Percentiles rank a stretch among this genome's conserved stretches.
Conservation (phyloP, 2,329 filamentous ascomycete genomes). For the Phialemonium atrogriseum region DNA sequence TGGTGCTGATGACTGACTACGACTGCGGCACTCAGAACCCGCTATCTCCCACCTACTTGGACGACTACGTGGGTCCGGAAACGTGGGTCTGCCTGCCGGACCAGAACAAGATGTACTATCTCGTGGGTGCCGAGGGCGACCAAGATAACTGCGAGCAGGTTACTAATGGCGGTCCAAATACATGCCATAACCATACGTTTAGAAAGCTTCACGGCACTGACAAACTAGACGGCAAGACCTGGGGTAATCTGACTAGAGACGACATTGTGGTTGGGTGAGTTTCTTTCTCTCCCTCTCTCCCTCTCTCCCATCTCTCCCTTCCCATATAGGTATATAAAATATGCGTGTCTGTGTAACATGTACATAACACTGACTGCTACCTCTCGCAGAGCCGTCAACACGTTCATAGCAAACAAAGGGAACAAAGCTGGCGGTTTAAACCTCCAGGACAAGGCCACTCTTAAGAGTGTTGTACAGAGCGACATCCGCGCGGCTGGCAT, state of each 20-base stretch:
- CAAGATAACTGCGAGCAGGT: background rate
- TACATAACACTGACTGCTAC: background rate
- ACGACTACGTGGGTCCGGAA: background rate
- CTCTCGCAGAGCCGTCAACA: background rate
- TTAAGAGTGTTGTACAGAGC: background rate
- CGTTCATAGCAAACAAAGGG: background rate
- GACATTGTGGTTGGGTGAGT: background rate
- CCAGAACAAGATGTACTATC: background rate
- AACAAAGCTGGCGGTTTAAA: background rate
- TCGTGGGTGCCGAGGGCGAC: background rate
- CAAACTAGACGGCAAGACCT: too few relatives aligned
- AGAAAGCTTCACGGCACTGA: too few relatives aligned
- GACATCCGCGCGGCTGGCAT: background rate
- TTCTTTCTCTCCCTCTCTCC: background rate
- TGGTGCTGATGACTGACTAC: background rate
- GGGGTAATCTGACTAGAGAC: too few relatives aligned
- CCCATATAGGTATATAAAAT: background rate
- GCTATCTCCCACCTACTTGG: background rate
- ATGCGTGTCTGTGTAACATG: too few relatives aligned
- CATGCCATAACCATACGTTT: background rate
- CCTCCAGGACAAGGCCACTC: background rate
- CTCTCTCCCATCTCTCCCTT: too few relatives aligned
- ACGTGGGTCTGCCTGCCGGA: background rate
- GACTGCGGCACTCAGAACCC: background rate
- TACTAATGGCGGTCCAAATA: background rate